These are phyloP conservation scores for Trypanosoma conorhini DNA, from an alignment of 208 protist species.

Conservation along the genomic window DNA sequence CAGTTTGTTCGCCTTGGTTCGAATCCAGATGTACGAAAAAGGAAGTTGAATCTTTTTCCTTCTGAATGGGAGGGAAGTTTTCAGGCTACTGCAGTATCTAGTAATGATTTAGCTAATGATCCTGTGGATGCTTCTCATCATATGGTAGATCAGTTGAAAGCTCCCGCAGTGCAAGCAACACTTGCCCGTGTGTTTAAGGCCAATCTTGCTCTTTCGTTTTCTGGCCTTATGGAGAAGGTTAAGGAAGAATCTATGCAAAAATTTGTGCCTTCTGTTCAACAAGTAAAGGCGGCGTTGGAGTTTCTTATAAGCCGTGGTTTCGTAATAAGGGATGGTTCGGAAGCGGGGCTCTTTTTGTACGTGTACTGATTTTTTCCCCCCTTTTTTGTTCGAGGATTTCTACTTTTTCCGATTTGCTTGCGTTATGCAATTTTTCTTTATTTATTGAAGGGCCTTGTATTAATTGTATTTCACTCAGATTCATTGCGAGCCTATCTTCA, in stretches of 20 bases:
- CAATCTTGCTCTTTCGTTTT: constrained; percentile 20
- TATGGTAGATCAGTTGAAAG: constrained; percentile 19
- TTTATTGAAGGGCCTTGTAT: background rate
- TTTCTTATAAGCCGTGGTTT: constrained; percentile 60
- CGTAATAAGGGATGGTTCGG: constrained; percentile 37
- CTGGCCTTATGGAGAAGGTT: constrained; percentile 24
- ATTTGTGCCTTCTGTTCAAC: constrained; percentile 19
- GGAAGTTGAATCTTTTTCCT: constrained; percentile 19
- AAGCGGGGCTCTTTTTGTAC: constrained; percentile 39
- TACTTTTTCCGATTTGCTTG: background rate
- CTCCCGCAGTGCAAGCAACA: constrained; percentile 22
- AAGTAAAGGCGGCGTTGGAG: constrained; percentile 62
- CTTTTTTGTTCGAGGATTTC: constrained; percentile 13
- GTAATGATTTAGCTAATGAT: constrained; percentile 9
- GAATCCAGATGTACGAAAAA: constrained; percentile 12
- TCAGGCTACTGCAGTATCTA: constrained; percentile 5
- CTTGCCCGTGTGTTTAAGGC: constrained; percentile 29
- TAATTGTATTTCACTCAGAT: background rate
- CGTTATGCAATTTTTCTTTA: background rate
- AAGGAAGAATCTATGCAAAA: constrained; percentile 12
- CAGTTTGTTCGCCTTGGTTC: constrained; percentile 12
- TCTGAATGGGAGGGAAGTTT: constrained; percentile 9
- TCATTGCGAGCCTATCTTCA: background rate
- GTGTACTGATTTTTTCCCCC: background rate
- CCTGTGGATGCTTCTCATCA: constrained; percentile 25